Conservation (phyloP, 805 yeast genomes). For the Kodamaea laetipori region DNA sequence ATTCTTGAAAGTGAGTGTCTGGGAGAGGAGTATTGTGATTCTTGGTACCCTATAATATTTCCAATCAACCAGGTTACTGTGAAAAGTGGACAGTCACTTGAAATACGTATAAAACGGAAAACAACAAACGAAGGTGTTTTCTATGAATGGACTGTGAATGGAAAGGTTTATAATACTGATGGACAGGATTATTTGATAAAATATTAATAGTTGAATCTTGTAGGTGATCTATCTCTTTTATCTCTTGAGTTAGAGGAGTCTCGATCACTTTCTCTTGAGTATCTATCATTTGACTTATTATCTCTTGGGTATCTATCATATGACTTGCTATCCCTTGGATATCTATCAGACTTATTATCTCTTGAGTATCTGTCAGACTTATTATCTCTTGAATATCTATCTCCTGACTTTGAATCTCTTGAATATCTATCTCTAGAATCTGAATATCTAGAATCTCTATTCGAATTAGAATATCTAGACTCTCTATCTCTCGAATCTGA, state of each 20-base stretch:
- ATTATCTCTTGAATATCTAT: no score
- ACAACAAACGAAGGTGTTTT: constrained; percentile 17
- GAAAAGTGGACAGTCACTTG: constrained; percentile 13
- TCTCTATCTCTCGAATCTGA: background rate
- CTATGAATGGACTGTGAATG: constrained; percentile 31
- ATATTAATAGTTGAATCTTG: constrained; percentile 8
- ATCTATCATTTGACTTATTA: background rate
- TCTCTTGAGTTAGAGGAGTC: background rate
- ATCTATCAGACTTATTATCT: background rate
- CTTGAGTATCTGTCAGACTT: no score
- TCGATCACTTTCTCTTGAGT: background rate
- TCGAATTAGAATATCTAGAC: background rate
- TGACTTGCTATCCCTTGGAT: background rate
- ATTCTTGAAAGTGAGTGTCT: constrained; percentile 26
- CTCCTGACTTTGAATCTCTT: no score
- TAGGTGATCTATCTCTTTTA: constrained; percentile 11
- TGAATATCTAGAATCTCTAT: background rate
- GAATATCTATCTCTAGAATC: background rate
- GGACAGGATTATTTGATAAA: constrained; percentile 16
- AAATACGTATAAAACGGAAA: constrained; percentile 17
- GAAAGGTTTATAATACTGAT: constrained; percentile 20
- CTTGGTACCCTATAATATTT: constrained; percentile 44
- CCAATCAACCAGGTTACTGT: constrained; percentile 25
- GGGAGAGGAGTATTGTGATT: constrained; percentile 26
- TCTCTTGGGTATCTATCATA: background rate